A percentile compares a stretch with the other conserved stretches of the same genome.
phyloP scores from a whole-genome alignment of 129 eudicot genomes.

The Flaveria sonorensis region DNA sequence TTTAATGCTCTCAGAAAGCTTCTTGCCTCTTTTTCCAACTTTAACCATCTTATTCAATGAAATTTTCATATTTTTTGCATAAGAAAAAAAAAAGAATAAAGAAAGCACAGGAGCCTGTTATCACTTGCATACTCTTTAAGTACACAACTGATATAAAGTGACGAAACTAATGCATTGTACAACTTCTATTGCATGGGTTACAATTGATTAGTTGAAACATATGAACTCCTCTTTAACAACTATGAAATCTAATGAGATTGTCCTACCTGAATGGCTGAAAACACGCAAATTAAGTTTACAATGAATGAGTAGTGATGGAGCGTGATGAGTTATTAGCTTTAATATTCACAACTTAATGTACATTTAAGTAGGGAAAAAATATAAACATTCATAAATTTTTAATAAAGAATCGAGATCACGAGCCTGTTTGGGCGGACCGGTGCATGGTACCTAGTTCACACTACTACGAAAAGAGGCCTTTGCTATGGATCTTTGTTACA shows the following conservation, averaged over 20 bases:
- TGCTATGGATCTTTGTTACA: too few relatives aligned
- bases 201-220: not conserved
- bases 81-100: not conserved
- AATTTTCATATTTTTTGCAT: not conserved
- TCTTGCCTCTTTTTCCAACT: not conserved
- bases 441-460: too few relatives aligned
- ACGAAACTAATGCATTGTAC: not conserved
- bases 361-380: too few relatives aligned
- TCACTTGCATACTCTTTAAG: conserved; percentile 3
- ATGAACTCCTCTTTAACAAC: not conserved
- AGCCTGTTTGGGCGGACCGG: too few relatives aligned
- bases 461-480: too few relatives aligned
- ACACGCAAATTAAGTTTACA: not conserved
- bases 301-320: not conserved
- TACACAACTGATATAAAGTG: not conserved
- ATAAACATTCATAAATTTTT: not conserved
- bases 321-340: not conserved
- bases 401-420: not conserved
- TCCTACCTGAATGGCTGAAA: not conserved
- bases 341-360: not conserved
- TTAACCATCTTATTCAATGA: conserved; percentile 1
- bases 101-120: not conserved
- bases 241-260: not conserved
- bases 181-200: not conserved
- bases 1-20: not conserved